Conservation (phyloP, 2,329 filamentous ascomycete species). For the Fusarium oligoseptatum region DNA sequence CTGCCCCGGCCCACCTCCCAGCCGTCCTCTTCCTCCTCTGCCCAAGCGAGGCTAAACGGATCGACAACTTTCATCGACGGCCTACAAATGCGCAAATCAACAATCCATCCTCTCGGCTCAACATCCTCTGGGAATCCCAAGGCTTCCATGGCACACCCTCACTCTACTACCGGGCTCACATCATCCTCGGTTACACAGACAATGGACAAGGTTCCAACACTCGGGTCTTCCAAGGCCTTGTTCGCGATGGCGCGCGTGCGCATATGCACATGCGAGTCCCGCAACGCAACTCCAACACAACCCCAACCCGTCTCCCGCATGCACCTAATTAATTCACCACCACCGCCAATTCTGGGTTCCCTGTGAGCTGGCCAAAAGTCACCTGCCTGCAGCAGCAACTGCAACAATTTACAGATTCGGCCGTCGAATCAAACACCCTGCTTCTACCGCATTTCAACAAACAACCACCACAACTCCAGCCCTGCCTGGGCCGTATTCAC, state of each 20-base stretch:
- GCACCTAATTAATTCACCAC: constrained; percentile 38
- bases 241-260: constrained; percentile 33
- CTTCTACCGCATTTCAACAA: constrained; percentile 36
- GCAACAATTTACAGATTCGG: constrained; percentile 7
- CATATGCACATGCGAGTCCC: constrained; percentile 25
- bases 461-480: background rate
- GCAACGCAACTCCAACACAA: constrained; percentile 36
- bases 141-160: constrained; percentile 12
- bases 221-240: constrained; percentile 33
- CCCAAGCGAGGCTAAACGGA: constrained; percentile 68
- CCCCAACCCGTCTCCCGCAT: constrained; percentile 39
- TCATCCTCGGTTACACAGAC: constrained; percentile 36
- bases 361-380: constrained; percentile 35
- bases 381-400: constrained; percentile 11
- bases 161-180: background rate
- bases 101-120: constrained; percentile 15
- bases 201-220: constrained; percentile 31
- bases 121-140: constrained; percentile 18
- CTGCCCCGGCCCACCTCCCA: constrained; percentile 75
- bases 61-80: constrained; percentile 24
- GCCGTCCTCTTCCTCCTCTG: constrained; percentile 74
- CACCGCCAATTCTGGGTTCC: constrained; percentile 16
- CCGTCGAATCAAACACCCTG: constrained; percentile 41
- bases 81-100: constrained; percentile 10
- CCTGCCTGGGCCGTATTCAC: constrained; percentile 10